phyloP scores from a whole-genome alignment of 75 land plant genomes.

The Picea sitchensis region DNA sequence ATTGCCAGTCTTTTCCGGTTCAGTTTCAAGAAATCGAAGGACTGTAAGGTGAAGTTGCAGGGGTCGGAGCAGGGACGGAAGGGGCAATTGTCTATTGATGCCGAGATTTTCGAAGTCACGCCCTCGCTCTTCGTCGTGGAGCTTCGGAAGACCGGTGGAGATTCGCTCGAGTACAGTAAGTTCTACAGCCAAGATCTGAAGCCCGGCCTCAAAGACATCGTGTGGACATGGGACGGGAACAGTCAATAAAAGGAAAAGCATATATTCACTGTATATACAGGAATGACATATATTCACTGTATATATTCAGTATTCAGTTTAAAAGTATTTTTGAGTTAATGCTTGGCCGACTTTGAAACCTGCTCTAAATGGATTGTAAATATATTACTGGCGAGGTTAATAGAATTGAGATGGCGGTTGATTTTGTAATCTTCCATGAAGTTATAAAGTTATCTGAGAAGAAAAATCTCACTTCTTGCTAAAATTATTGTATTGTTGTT shows the following conservation, averaged over 20 bases:
- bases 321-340: too few species aligned
- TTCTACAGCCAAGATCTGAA: constrained; percentile 34
- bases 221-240: constrained; percentile 35
- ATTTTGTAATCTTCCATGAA: too few species aligned
- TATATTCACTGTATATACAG: too few species aligned
- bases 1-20: constrained; percentile 53
- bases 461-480: too few species aligned
- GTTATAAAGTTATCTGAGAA: too few species aligned
- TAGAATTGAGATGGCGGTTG: too few species aligned
- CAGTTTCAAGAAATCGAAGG: constrained; percentile 53
- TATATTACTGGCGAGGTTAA: too few species aligned
- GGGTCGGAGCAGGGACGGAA: constrained; percentile 46
- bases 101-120: constrained; percentile 60
- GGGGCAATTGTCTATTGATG: constrained; percentile 41
- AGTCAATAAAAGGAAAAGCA: constrained; percentile 3
- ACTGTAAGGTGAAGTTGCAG: constrained; percentile 37
- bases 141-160: constrained; percentile 44
- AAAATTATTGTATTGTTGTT: too few species aligned
- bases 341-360: too few species aligned
- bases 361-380: too few species aligned
- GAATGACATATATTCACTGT: too few species aligned
- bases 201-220: constrained; percentile 41
- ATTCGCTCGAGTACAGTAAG: constrained; percentile 42
- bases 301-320: too few species aligned
- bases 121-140: constrained; percentile 49